Evolutionary conservation across 2,329 filamentous ascomycete species (phyloP), one percentile per base, ranked within the genome.

Genomic region (Alternaria sp.): DNA sequence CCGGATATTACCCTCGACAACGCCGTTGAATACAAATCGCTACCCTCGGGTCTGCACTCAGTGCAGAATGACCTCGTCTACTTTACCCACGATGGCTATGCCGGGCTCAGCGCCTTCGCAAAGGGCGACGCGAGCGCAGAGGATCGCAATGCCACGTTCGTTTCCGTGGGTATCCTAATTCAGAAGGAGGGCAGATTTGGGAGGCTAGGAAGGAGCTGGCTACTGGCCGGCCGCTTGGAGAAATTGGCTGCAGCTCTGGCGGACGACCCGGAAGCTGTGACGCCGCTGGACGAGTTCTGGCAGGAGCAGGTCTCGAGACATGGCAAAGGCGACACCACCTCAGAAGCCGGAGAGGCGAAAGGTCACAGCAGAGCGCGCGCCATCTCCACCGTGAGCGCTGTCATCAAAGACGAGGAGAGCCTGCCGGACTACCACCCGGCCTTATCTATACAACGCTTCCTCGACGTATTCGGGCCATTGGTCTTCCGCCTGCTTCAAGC

Each of bases 21-120:
- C 59, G 89, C 91, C 23, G 93, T 97, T 74, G 96, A 99, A 81
- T 99, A 93, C 86, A 98, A 97, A 82, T 96, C 93, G 65, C 86
- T 99, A 50, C 96, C 96, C 3, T 98, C 95, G 0, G 96, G 96
- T 23, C 81, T 97, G 53, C 96, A 99, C 81, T 91, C 93, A 61
- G 93, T 98, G 19, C 85, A 90, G 30, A 89, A 94, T 69, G 96
- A 99, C 80, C 85, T 98, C 55, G 85, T 91, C 81, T 99, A 98
- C 83, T 99, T 98, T 79, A 90, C 97, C 46, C 93, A 98, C 76
- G 90, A 88, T 51, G 85, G 88, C 49, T 90, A 93, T 82, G 94
- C 93, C 6, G 96, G 96, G 26, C 85, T 98, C 71, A 97, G 93
- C 82, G 93, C 94, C 26, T 99, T 97, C 78, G 85, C 96, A 77